These are phyloP conservation scores for Mycena alexandri DNA, from an alignment of 768 basidiomycete species.

Conservation along the genomic window DNA sequence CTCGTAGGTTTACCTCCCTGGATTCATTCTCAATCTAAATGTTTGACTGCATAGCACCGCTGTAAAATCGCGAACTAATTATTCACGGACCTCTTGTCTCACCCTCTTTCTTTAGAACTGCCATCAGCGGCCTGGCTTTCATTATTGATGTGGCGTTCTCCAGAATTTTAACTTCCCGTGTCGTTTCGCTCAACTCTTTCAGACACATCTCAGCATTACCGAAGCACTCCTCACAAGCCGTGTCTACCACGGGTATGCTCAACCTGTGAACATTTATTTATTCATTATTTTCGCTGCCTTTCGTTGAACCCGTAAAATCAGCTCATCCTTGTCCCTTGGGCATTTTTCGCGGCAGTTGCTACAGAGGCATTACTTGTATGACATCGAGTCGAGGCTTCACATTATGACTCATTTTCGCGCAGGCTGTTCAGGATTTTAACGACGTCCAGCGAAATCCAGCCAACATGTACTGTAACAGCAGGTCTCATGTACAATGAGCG, in stretches of 20 bases:
- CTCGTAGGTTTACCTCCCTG: too few species aligned
- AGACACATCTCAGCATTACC: constrained; percentile 15
- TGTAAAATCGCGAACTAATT: neutral
- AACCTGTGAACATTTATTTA: neutral
- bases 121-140: constrained; percentile 21
- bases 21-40: too few species aligned
- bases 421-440: constrained; percentile 24
- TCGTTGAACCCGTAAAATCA: neutral
- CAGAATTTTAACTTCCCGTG: too few species aligned
- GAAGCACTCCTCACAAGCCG: constrained; percentile 8
- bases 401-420: neutral
- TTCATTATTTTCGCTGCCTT: neutral
- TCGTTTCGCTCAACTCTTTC: too few species aligned
- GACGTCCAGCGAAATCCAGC: constrained; percentile 14
- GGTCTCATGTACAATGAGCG: constrained; percentile 2
- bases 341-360: constrained; percentile 9
- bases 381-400: neutral
- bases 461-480: constrained; percentile 29
- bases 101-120: neutral
- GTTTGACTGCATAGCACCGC: neutral
- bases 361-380: constrained; percentile 17
- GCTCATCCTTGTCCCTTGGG: constrained; percentile 20
- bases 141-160: constrained; percentile 22
- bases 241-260: constrained; percentile 6
- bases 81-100: neutral